These are phyloP conservation scores for Oryza meridionalis DNA, from an alignment of 176 grass and related monocot genomes.

Conservation along the genomic window DNA sequence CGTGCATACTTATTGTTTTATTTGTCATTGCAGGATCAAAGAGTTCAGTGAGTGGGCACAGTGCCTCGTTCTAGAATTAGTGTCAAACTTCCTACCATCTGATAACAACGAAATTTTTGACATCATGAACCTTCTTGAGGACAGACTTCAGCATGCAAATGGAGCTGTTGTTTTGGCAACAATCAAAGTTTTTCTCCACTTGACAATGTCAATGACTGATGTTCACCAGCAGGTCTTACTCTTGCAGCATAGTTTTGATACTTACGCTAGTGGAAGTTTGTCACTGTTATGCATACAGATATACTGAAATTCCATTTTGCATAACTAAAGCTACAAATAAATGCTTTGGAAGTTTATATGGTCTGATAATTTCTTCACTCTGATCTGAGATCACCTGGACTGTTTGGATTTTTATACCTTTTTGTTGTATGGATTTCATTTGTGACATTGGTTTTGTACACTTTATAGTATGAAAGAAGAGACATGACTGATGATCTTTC, in stretches of 20 bases:
- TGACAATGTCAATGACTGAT: conserved; percentile 99
- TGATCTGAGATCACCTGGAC: background rate
- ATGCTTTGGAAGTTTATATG: conserved; percentile 23
- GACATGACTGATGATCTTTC: conserved; percentile 11
- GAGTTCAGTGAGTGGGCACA: conserved; percentile 99
- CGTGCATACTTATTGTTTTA: conserved; percentile 4
- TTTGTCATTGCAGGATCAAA: conserved; percentile 70
- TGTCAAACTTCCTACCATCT: conserved; percentile 91
- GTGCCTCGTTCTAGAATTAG: conserved; percentile 80
- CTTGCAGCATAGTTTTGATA: conserved; percentile 3
- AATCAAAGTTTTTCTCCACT: conserved; percentile 97
- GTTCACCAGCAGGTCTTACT: conserved; percentile 93
- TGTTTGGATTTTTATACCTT: conserved; percentile 24
- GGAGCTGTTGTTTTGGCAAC: conserved; percentile 99
- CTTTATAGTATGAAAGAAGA: background rate
- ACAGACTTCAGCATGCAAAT: conserved; percentile 99
- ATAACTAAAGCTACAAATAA: background rate
- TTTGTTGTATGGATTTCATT: conserved; percentile 19
- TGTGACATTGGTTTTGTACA: background rate
- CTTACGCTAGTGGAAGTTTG: background rate
- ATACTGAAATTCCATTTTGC: conserved; percentile 18
- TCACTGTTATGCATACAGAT: conserved; percentile 12
- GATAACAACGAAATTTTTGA: conserved; percentile 96
- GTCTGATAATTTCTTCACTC: conserved; percentile 8
- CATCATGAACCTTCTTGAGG: conserved; percentile 98